phyloP scores from a whole-genome alignment of 257 asterid species.

The Capsicum pubescens region DNA sequence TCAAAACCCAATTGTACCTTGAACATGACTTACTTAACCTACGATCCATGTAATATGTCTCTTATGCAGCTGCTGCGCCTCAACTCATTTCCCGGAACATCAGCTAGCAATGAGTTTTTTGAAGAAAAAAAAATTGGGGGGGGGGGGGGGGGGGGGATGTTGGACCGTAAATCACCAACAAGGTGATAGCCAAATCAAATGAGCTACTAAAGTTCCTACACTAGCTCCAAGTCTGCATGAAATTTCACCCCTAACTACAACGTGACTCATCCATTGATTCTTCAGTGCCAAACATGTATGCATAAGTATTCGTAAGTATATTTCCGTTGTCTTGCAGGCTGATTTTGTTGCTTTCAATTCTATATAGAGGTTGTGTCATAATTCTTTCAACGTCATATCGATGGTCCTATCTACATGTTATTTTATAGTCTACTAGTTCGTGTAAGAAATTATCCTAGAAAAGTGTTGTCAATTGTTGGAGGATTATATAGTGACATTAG shows the following conservation, averaged over 20 bases:
- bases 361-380: neutral
- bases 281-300: neutral
- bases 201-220: too few relatives aligned
- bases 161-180: too few relatives aligned
- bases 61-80: neutral
- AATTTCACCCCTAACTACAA: neutral
- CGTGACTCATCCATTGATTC: neutral
- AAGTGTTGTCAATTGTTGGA: neutral
- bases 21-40: neutral
- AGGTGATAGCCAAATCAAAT: too few relatives aligned
- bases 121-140: too few relatives aligned
- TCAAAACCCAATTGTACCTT: neutral
- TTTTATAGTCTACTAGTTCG: too few relatives aligned
- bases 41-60: neutral
- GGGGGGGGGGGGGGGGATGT: too few relatives aligned
- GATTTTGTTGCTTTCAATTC: neutral
- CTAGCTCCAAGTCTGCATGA: neutral
- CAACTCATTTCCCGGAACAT: too few relatives aligned
- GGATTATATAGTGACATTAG: neutral
- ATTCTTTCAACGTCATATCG: neutral
- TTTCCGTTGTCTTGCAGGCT: too few relatives aligned
- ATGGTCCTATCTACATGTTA: neutral
- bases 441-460: too few relatives aligned
- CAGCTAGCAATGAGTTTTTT: too few relatives aligned
- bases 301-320: neutral